phyloP scores from a whole-genome alignment of 2,329 filamentous ascomycete genomes.

The Clarireedia homoeocarpa region DNA sequence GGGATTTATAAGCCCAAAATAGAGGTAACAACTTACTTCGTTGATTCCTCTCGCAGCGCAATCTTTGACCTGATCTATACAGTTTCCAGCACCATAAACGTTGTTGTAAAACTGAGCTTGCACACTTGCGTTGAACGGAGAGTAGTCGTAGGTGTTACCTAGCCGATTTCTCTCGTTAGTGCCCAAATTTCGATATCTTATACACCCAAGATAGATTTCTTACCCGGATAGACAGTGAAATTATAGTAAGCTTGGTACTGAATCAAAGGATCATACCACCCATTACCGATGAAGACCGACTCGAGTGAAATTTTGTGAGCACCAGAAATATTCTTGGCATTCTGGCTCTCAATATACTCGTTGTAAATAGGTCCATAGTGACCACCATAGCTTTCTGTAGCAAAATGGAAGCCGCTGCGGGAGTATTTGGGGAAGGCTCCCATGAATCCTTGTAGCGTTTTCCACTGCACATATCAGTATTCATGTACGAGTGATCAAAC shows the following conservation, averaged over 20 bases:
- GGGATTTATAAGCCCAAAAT: no score
- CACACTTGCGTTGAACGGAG: constrained; percentile 41
- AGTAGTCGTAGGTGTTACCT: constrained; percentile 48
- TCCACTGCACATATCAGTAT: constrained; percentile 29
- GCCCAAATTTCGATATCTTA: not conserved
- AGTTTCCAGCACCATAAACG: constrained; percentile 53
- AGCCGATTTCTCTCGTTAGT: not conserved
- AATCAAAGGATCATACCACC: constrained; percentile 49
- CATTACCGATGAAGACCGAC: constrained; percentile 48
- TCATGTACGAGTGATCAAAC: no score
- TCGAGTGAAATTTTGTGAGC: constrained; percentile 40
- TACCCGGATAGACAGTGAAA: constrained; percentile 37
- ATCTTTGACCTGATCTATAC: constrained; percentile 46
- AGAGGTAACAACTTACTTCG: constrained; percentile 13
- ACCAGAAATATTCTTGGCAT: constrained; percentile 42
- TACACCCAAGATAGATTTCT: not conserved
- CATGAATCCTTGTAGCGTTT: constrained; percentile 54
- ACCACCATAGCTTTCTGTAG: constrained; percentile 50
- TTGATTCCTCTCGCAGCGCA: constrained; percentile 46
- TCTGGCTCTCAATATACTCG: constrained; percentile 51
- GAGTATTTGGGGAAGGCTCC: constrained; percentile 48
- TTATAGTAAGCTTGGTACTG: constrained; percentile 52
- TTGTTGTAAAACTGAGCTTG: constrained; percentile 48
- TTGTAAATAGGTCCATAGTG: constrained; percentile 54
- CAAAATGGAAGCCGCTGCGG: constrained; percentile 43